Percentiles rank a stretch among this genome's conserved stretches.
Conservation (phyloP, 2,329 filamentous ascomycete genomes). For the Trichoderma cornu-damae region DNA sequence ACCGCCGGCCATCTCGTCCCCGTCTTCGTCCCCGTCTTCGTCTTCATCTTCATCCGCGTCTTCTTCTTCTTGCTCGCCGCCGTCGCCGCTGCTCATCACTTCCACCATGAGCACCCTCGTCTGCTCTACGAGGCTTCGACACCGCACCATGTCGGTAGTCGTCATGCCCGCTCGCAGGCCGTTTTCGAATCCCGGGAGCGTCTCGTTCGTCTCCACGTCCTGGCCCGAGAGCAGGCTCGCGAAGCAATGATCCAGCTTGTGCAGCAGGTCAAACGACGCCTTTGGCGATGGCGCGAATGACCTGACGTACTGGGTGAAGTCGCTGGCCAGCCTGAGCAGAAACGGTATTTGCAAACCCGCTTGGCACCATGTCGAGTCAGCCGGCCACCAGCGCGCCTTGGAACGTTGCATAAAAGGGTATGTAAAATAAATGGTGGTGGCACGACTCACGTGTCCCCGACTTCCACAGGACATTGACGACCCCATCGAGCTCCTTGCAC, state of each 20-base stretch:
- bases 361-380: conserved; percentile 32
- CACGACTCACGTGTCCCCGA: conserved; percentile 79
- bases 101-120: conserved; percentile 67
- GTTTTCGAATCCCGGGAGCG: conserved; percentile 65
- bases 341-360: conserved; percentile 79
- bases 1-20: conserved; percentile 30
- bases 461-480: conserved; percentile 80
- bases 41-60: conserved; percentile 36
- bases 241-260: conserved; percentile 80
- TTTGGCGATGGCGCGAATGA: conserved; percentile 59
- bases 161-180: conserved; percentile 62
- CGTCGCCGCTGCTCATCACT: conserved; percentile 48
- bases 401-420: too few species aligned
- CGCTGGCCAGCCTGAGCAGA: conserved; percentile 69
- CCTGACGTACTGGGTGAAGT: conserved; percentile 65
- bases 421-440: too few species aligned
- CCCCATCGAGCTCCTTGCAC: conserved; percentile 64
- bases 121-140: conserved; percentile 73
- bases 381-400: too few species aligned
- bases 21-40: conserved; percentile 39
- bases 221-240: conserved; percentile 65
- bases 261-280: conserved; percentile 64
- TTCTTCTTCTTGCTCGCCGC: conserved; percentile 35
- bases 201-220: conserved; percentile 59
- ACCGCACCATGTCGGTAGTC: conserved; percentile 78